Base-by-base conservation (phyloP, 345 rosid genomes). In the Noccaea caerulescens region DNA sequence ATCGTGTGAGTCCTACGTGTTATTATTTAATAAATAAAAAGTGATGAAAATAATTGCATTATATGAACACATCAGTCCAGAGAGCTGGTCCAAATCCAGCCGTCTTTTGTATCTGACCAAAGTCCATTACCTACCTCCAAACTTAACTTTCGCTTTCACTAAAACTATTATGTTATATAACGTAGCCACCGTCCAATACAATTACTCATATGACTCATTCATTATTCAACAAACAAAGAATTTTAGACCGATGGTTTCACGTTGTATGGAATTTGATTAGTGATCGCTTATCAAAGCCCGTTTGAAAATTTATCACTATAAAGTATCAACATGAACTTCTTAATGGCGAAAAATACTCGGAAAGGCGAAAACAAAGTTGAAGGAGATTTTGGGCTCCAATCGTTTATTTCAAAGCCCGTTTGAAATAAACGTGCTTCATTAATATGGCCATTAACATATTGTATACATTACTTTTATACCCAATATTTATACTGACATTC, bases 81-180 rank as follows among this genome's bases (percentile, higher is more conserved):
- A 66, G 10, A 42, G 34, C 47, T 59, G 62, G 68, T 59, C 72
- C 72, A 67, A 34, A 51, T 59, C 44, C 50, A 43, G 78, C 78
- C 78, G 73, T 67, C 9, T 74, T 74, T 66, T 66, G 33, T 1
- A 74, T 66, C 47, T 66, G 68, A 73, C 60, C 61, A 68, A 65
- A 49, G 33, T 20, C 49, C 46, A 74, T 23, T 34, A 43, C 36
- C 60, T 43, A 74, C 33, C 46, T 47, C 58, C 53, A 47, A 47
- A 64, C 36, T 51, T 50, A 20, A 66, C 53, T 39, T 58, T 58
- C 39, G 9, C 32, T 66, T 50, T 52, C 60, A 58, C 38, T 32
- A 49, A 12, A 57, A 73, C 37, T 50, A 32, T 47, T 36, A 33
- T 46, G 34, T 14, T 64, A 16, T 64, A 46, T 9, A 56, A 41